These are phyloP conservation scores for Zoysia japonica DNA, from an alignment of 176 grass and related monocot genomes.

Conservation along the genomic window DNA sequence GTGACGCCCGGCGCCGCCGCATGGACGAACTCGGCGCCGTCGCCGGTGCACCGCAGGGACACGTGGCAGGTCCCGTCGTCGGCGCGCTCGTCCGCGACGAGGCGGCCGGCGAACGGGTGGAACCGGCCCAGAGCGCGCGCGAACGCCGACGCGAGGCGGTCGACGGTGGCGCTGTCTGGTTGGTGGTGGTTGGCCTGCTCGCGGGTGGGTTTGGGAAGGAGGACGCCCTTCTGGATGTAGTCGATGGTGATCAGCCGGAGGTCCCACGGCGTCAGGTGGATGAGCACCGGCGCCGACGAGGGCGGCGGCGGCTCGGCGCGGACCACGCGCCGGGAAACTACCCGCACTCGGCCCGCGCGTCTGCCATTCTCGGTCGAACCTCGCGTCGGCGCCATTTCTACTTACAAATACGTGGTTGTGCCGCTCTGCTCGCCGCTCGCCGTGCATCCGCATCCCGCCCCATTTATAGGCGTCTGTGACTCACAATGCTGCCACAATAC, in stretches of 20 bases:
- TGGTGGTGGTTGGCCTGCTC: no score
- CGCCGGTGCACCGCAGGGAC: slow-evolving; percentile 17
- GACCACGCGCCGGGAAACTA: slow-evolving; percentile 23
- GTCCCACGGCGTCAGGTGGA: slow-evolving; percentile 12
- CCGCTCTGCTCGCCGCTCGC: not conserved
- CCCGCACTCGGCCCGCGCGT: not conserved
- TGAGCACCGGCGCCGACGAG: not conserved
- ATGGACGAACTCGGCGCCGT: slow-evolving; percentile 49
- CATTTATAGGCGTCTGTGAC: not conserved
- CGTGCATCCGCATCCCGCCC: not conserved
- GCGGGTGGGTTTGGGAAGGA: not conserved
- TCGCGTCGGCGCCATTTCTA: not conserved
- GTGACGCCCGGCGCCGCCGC: slow-evolving; percentile 19
- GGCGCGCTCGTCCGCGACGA: not conserved
- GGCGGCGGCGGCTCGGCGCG: not conserved
- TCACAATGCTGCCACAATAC: not conserved
- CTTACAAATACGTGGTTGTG: not conserved
- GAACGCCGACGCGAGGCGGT: slow-evolving; percentile 14
- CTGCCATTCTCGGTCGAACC: not conserved
- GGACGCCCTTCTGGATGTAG: slow-evolving; percentile 30
- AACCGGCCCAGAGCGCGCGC: slow-evolving; percentile 35
- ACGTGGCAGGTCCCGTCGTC: not conserved
- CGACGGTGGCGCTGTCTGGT: not conserved
- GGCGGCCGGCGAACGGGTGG: slow-evolving; percentile 41
- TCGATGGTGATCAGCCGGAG: slow-evolving; percentile 1